These are phyloP conservation scores for Sclerotinia borealis DNA, from an alignment of 2,329 filamentous ascomycete genomes.

Conservation along the genomic window DNA sequence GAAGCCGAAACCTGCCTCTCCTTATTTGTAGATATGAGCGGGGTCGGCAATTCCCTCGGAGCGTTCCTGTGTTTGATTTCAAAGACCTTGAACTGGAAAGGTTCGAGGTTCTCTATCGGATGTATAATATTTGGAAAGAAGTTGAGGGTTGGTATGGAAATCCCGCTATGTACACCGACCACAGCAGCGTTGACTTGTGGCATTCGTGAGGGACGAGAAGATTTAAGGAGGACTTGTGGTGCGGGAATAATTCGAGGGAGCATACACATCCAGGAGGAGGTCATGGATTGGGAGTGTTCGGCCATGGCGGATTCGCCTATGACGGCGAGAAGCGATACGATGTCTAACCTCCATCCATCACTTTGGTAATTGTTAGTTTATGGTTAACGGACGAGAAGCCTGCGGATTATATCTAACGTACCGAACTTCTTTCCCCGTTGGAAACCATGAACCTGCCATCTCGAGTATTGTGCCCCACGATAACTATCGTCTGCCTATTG, in stretches of 20 bases:
- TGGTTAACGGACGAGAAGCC: neutral
- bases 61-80: constrained; percentile 40
- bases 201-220: constrained; percentile 48
- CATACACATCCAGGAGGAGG: constrained; percentile 50
- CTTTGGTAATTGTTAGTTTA: constrained; percentile 3
- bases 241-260: constrained; percentile 56
- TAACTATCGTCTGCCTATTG: neutral
- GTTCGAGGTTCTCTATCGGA: constrained; percentile 43
- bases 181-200: constrained; percentile 50
- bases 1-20: neutral
- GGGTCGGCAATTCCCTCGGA: neutral
- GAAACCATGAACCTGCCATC: constrained; percentile 22
- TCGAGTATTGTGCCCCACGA: neutral
- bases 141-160: constrained; percentile 48
- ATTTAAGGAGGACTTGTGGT: constrained; percentile 55
- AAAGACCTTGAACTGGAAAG: constrained; percentile 44
- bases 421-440: constrained; percentile 1
- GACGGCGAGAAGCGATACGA: constrained; percentile 57
- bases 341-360: constrained; percentile 50
- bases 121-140: constrained; percentile 59
- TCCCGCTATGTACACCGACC: constrained; percentile 53
- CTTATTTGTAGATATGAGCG: neutral
- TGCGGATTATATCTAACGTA: neutral
- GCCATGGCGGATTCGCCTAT: constrained; percentile 55
- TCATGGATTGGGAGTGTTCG: constrained; percentile 52